phyloP scores from a whole-genome alignment of 768 basidiomycete species.

The Lactarius hengduanensis region DNA sequence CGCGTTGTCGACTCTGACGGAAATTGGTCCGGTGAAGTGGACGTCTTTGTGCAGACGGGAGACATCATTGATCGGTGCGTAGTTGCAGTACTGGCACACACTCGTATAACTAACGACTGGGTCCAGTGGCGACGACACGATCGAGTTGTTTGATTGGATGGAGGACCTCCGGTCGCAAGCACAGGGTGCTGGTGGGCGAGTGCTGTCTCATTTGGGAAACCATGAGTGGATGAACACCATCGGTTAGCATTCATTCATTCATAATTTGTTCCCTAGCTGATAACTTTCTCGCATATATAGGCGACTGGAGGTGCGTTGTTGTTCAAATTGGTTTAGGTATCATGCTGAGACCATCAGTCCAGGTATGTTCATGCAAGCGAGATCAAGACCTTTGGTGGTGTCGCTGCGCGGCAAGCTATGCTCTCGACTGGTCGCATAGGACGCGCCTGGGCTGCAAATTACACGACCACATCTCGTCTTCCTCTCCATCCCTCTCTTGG shows the following conservation, averaged over 20 bases:
- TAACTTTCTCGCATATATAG: constrained; percentile 37
- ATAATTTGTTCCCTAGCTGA: constrained; percentile 11
- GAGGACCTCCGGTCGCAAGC: constrained; percentile 80
- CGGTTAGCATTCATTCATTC: constrained; percentile 41
- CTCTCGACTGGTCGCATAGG: constrained; percentile 77
- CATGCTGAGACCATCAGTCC: constrained; percentile 14
- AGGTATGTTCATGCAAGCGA: constrained; percentile 87
- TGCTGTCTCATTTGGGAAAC: constrained; percentile 85
- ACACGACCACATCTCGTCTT: constrained; percentile 75
- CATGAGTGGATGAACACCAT: constrained; percentile 96
- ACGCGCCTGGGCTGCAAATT: constrained; percentile 81
- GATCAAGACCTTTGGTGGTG: constrained; percentile 76
- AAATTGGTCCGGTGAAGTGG: constrained; percentile 79
- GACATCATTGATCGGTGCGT: constrained; percentile 89
- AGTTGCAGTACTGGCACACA: not conserved
- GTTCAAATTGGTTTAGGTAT: not conserved
- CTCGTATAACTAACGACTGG: not conserved
- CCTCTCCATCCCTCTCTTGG: constrained; percentile 74
- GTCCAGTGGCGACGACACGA: constrained; percentile 83
- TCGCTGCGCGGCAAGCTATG: constrained; percentile 68
- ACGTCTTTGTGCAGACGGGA: constrained; percentile 92
- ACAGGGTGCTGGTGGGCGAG: constrained; percentile 57
- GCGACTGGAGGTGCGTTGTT: constrained; percentile 83
- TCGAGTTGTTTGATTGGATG: constrained; percentile 81
- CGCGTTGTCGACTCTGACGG: constrained; percentile 68